phyloP scores from a whole-genome alignment of 169 alveolate species.

The Miamiensis avidus region DNA sequence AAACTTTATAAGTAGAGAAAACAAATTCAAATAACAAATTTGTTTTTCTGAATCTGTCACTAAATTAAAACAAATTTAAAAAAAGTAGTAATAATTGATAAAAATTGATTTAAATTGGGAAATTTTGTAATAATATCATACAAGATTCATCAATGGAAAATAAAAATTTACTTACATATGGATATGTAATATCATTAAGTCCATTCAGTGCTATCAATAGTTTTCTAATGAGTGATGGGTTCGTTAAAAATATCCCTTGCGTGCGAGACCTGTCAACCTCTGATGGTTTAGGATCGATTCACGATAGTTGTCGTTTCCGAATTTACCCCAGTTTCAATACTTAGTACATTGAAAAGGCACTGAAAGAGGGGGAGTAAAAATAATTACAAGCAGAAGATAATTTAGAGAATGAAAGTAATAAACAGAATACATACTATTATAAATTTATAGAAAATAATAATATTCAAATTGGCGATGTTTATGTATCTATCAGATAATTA shows the following conservation, averaged over 20 bases:
- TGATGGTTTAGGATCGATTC: slow-evolving; percentile 2
- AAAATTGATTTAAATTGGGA: too few relatives aligned
- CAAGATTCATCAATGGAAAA: neutral
- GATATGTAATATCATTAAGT: neutral
- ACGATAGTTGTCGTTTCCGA: slow-evolving; percentile 8
- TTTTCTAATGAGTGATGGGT: slow-evolving; percentile 25
- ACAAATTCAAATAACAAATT: too few relatives aligned
- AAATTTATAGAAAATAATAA: too few relatives aligned
- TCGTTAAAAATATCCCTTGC: neutral
- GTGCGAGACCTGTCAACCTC: neutral
- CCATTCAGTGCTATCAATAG: neutral
- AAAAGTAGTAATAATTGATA: too few relatives aligned
- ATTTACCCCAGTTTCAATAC: slow-evolving; percentile 10
- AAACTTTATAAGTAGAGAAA: neutral
- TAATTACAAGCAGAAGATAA: neutral
- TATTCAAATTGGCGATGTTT: too few relatives aligned
- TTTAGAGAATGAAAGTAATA: too few relatives aligned
- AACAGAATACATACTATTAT: too few relatives aligned
- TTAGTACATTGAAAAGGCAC: neutral
- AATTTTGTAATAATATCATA: too few relatives aligned
- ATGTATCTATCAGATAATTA: too few relatives aligned
- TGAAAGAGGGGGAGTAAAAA: neutral
- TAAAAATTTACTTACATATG: neutral
- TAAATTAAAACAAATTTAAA: too few relatives aligned
- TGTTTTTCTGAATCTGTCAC: too few relatives aligned